These are phyloP conservation scores for Kwoniella europaea DNA, from an alignment of 768 basidiomycete genomes.

Conservation along the genomic window DNA sequence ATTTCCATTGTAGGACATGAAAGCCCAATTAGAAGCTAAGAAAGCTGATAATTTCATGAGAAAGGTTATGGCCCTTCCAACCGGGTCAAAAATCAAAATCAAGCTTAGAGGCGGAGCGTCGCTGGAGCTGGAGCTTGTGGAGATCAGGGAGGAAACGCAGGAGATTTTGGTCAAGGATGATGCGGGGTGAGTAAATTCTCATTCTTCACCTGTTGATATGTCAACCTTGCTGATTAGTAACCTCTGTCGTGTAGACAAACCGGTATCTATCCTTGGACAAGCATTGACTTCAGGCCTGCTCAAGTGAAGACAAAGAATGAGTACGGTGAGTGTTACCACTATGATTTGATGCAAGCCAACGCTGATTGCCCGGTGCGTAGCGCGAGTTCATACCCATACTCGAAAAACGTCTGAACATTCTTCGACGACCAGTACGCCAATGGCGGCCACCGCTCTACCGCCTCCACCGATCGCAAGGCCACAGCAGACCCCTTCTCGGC, in stretches of 20 bases:
- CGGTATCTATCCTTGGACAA: constrained; percentile 20
- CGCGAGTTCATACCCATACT: constrained; percentile 16
- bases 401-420: constrained; percentile 9
- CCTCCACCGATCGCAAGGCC: not conserved
- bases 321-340: constrained; percentile 39
- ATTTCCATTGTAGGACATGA: constrained; percentile 64
- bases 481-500: not conserved
- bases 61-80: constrained; percentile 72
- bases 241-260: not conserved
- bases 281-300: constrained; percentile 40
- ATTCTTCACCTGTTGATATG: no score
- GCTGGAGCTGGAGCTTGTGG: constrained; percentile 4
- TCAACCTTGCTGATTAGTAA: not conserved
- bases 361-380: not conserved
- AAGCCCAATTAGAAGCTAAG: constrained; percentile 73
- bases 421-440: not conserved
- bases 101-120: constrained; percentile 60
- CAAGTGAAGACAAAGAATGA: constrained; percentile 41
- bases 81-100: constrained; percentile 79
- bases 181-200: constrained; percentile 23
- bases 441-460: not conserved
- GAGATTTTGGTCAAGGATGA: constrained; percentile 30
- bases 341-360: not conserved
- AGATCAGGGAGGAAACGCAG: not conserved
- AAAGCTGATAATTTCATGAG: constrained; percentile 75